Base-by-base conservation (phyloP, 768 basidiomycete species). In the Chiua virens region DNA sequence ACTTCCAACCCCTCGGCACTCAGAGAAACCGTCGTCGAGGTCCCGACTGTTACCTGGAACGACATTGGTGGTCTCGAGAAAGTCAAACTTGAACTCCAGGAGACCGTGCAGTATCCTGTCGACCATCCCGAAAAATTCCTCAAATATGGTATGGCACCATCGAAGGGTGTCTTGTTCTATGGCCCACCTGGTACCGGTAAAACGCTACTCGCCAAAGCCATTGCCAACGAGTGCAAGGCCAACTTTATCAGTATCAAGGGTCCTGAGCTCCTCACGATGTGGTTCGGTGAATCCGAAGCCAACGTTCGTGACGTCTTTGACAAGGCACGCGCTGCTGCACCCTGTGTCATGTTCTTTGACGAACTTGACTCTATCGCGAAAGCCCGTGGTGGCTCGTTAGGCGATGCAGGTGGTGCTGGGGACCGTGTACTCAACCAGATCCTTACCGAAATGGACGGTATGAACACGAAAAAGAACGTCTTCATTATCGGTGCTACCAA, bases 331-430 rank as follows among this genome's bases (percentile, higher is more conserved):
- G 97, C 97, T 17, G 97, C 97, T 8, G 96, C 97, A 23, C 97
- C 97, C 49, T 98, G 97, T 68, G 97, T 99, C 61, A 97, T 99
- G 93, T 99, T 99, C 90, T 99, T 99, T 74, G 97, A 99, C 64
- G 97, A 99, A 72, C 79, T 99, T 70, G 97, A 99, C 71, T 97
- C 96, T 15, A 98, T 99, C 64, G 97, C 97, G 41, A 98, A 98
- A 77, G 83, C 94, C 47, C 92, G 97, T 73, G 97, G 97, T 55
- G 78, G 80, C 20, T 79, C 81, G 3, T 73, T 79, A 9, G 94
- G 94, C 35, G 97, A 98, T 72, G 97, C 74, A 48, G 97, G 97
- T 57, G 97, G 97, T 55, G 96, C 97, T 13, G 88, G 96, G 34
- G 97, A 99, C 66, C 92, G 97, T 76, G 97, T 98, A 15, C 80